phyloP scores from a whole-genome alignment of 129 eudicot species.

The Helianthus annuus region HanXRQr2.0-SUNRISE NC_035437.2:175030286-175030785 shows the following conservation, averaged over 20 bases:
- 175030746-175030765: no score
- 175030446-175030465: slow-evolving; percentile 39
- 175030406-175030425: slow-evolving; percentile 50
- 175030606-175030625: background rate
- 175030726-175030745: no score
- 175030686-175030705: no score
- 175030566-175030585: slow-evolving; percentile 38
- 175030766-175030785: no score
- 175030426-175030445: slow-evolving; percentile 30
- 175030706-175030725: no score
- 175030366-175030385: slow-evolving; percentile 44
- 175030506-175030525: slow-evolving; percentile 41
- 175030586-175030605: slow-evolving; percentile 42
- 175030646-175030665: background rate
- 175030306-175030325: slow-evolving; percentile 64
- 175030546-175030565: slow-evolving; percentile 50
- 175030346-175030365: slow-evolving; percentile 9
- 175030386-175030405: slow-evolving; percentile 49
- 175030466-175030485: slow-evolving; percentile 49
- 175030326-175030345: slow-evolving; percentile 7
- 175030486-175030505: slow-evolving; percentile 52
- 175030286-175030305: slow-evolving; percentile 75
- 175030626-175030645: background rate
- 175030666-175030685: no score
- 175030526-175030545: slow-evolving; percentile 50